A percentile compares a stretch with the other conserved stretches of the same genome.
Evolutionary conservation across 1,139 yeast genomes (phyloP).

Genomic region (Geotrichum aggregatum): DNA sequence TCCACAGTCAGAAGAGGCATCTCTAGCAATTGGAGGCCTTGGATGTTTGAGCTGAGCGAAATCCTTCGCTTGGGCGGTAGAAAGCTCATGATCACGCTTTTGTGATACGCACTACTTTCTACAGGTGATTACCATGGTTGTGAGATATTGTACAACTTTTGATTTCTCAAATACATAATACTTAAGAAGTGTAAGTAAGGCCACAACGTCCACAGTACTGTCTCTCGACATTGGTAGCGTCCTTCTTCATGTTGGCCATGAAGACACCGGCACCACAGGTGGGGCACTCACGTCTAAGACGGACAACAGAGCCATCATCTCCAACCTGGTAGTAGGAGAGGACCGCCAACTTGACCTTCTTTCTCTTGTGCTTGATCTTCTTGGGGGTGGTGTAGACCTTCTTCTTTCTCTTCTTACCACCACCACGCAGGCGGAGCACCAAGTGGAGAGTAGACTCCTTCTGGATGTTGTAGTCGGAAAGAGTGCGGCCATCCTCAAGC

Average conservation of each 20-base stretch:
- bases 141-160: not conserved
- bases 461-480: conserved; percentile 99
- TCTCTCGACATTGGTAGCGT: conserved; percentile 95
- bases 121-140: not conserved
- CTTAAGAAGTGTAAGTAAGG: conserved; percentile 57
- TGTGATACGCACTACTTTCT: too few species aligned
- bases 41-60: too few species aligned
- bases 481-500: conserved; percentile 98
- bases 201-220: conserved; percentile 99
- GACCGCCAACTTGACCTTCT: conserved; percentile 98
- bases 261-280: conserved; percentile 98
- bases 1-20: not conserved
- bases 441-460: conserved; percentile 98
- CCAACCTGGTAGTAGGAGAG: conserved; percentile 99
- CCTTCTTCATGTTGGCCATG: conserved; percentile 97
- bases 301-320: conserved; percentile 96
- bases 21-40: too few species aligned
- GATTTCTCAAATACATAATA: conserved; percentile 3
- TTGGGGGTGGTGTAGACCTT: conserved; percentile 99
- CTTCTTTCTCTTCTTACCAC: conserved; percentile 99
- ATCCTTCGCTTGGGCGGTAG: too few species aligned
- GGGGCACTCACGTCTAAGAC: conserved; percentile 98
- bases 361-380: conserved; percentile 99
- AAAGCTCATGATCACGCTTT: too few species aligned
- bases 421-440: conserved; percentile 98